Percentiles rank a stretch among this genome's conserved stretches.
These are phyloP conservation scores for Aquilaria sinensis DNA, from an alignment of 345 rosid species.

Conservation along the genomic window DNA sequence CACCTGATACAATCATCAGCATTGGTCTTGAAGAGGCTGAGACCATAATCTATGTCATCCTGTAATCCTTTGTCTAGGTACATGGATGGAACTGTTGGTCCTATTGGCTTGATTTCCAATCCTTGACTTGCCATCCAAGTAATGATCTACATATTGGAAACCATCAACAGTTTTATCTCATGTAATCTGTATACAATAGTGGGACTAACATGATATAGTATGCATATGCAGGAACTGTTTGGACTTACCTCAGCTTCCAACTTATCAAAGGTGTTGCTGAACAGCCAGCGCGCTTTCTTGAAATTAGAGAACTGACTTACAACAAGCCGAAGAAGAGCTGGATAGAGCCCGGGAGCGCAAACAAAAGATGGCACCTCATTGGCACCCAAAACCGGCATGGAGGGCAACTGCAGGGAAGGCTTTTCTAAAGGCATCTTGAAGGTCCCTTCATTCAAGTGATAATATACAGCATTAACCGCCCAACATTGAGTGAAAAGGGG, in stretches of 20 bases:
- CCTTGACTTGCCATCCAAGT: conserved; percentile 31
- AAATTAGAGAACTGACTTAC: conserved; percentile 26
- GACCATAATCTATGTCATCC: no score
- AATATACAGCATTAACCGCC: conserved; percentile 34
- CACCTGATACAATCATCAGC: conserved; percentile 28
- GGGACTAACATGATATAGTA: no score
- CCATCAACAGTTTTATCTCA: no score
- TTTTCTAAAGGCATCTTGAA: conserved; percentile 17
- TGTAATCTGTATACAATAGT: no score
- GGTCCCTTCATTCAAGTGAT: conserved; percentile 22
- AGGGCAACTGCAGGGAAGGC: conserved; percentile 27
- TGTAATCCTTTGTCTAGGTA: no score
- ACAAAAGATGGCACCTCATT: conserved; percentile 38
- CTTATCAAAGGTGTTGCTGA: conserved; percentile 35
- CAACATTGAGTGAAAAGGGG: conserved; percentile 42
- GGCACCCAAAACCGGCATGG: conserved; percentile 22
- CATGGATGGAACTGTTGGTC: no score
- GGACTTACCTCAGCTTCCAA: conserved; percentile 41
- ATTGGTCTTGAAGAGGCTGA: conserved; percentile 2
- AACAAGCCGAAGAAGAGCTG: conserved; percentile 7
- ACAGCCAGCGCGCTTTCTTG: conserved; percentile 21
- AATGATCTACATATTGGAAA: conserved; percentile 19
- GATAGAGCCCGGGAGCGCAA: conserved; percentile 18
- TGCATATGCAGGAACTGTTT: no score
- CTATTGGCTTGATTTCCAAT: conserved; percentile 15